Evolutionary conservation across 2,329 filamentous ascomycete species (phyloP).

Genomic region (Exophiala lecanii-corni): DNA sequence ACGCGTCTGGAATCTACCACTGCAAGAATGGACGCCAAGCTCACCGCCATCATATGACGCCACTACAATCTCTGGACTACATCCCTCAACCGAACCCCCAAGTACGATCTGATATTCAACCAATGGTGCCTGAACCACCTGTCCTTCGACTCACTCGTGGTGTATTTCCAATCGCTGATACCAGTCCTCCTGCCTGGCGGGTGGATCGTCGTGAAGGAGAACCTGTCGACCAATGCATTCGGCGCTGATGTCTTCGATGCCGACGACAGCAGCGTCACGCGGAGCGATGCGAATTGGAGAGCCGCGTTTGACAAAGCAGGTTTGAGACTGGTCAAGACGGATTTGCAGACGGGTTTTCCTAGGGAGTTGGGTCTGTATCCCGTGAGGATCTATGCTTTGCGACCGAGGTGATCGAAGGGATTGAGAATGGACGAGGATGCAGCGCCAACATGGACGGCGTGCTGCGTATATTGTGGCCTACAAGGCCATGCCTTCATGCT

Average conservation of each 20-base stretch:
- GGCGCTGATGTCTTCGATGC: conserved; percentile 68
- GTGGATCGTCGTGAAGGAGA: conserved; percentile 74
- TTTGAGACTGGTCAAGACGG: conserved; percentile 62
- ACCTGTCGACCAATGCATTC: conserved; percentile 53
- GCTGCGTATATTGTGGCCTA: no score
- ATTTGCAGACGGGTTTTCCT: conserved; percentile 69
- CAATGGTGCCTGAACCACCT: conserved; percentile 89
- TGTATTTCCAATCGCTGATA: conserved; percentile 61
- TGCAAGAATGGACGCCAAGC: conserved; percentile 16
- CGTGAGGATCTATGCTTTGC: conserved; percentile 73
- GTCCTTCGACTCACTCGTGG: conserved; percentile 66
- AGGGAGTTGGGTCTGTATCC: conserved; percentile 60
- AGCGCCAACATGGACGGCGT: no score
- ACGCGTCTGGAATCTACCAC: conserved; percentile 17
- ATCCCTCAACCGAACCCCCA: conserved; percentile 17
- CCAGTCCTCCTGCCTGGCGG: conserved; percentile 41
- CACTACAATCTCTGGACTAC: conserved; percentile 4
- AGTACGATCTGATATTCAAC: conserved; percentile 80
- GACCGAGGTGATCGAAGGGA: conserved; percentile 38
- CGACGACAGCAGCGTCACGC: conserved; percentile 71
- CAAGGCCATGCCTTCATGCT: no score
- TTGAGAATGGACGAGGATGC: no score
- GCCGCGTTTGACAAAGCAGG: conserved; percentile 65
- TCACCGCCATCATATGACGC: conserved; percentile 50
- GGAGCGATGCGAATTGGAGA: conserved; percentile 68